Percentiles rank a stretch among this genome's conserved stretches.
Evolutionary conservation across 495 filamentous ascomycete genomes (phyloP).

Genomic region (Trichodelitschia bisporula): DNA sequence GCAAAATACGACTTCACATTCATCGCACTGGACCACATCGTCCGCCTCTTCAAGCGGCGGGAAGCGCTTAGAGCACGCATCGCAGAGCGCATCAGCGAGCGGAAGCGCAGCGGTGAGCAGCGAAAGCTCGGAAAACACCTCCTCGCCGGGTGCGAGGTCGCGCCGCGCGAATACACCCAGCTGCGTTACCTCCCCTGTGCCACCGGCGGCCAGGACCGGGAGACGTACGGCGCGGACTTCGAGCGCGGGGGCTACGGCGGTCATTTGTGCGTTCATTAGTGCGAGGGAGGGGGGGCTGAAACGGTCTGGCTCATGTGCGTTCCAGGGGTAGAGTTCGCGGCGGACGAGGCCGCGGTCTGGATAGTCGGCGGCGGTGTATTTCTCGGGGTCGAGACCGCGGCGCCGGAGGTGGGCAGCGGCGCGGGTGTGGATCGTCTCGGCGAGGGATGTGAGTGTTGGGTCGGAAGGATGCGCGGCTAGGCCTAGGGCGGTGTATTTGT

Average conservation of each 20-base stretch:
- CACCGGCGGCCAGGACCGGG: slow-evolving; percentile 31
- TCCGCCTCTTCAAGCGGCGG: slow-evolving; percentile 20
- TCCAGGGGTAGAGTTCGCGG: slow-evolving; percentile 87
- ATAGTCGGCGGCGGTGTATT: no score
- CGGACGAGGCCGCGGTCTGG: slow-evolving; percentile 56
- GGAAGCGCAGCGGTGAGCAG: slow-evolving; percentile 64
- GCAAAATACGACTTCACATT: slow-evolving; percentile 74
- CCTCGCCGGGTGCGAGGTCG: slow-evolving; percentile 51
- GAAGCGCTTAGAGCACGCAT: slow-evolving; percentile 56
- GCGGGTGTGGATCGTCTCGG: no score
- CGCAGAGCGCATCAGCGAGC: slow-evolving; percentile 56
- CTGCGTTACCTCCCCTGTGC: no score
- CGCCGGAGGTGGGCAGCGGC: no score
- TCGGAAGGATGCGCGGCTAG: no score
- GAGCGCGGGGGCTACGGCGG: slow-evolving; percentile 37
- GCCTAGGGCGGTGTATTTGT: no score
- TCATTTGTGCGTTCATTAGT: slow-evolving; percentile 40
- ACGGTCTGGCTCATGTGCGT: slow-evolving; percentile 65
- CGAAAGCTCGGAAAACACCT: slow-evolving; percentile 55
- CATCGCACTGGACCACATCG: slow-evolving; percentile 28
- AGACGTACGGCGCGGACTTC: slow-evolving; percentile 48
- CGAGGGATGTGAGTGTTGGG: no score
- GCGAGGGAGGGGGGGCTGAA: slow-evolving; percentile 40
- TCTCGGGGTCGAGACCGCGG: no score
- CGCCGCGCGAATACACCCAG: slow-evolving; percentile 73